phyloP scores from a whole-genome alignment of 306 rosid species.

The Hippophae rhamnoides region DNA sequence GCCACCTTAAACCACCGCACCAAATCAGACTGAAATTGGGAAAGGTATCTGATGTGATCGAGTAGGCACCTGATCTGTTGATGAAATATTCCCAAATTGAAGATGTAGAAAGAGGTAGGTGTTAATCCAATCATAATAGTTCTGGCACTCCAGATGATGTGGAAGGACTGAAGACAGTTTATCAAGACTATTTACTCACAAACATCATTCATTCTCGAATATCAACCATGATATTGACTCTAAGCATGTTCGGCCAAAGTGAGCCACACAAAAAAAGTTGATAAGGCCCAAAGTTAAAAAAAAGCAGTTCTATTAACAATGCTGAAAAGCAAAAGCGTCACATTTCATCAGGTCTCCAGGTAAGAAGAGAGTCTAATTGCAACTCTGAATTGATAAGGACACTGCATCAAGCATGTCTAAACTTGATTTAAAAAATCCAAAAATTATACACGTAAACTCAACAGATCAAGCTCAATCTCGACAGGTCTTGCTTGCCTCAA shows the following conservation, averaged over 20 bases:
- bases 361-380: conserved; percentile 19
- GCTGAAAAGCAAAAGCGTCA: conserved; percentile 12
- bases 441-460: conserved; percentile 16
- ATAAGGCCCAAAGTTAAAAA: not conserved
- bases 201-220: not conserved
- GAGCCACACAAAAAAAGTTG: not conserved
- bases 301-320: not conserved
- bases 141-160: not conserved
- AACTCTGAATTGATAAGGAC: conserved; percentile 13
- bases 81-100: not conserved
- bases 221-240: not conserved
- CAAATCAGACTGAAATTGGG: conserved; percentile 5
- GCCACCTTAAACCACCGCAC: not conserved
- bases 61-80: conserved; percentile 1
- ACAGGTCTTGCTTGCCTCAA: conserved; percentile 14
- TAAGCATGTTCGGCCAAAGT: not conserved
- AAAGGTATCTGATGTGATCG: not conserved
- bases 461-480: conserved; percentile 15
- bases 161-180: conserved; percentile 2
- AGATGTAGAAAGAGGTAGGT: not conserved
- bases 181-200: not conserved
- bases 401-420: conserved; percentile 20
- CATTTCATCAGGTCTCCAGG: conserved; percentile 12
- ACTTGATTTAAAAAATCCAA: conserved; percentile 15
- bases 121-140: no score